Percentiles rank a stretch among this genome's conserved stretches.
These are phyloP conservation scores for Dactylonectria estremocensis DNA, from an alignment of 2,329 filamentous ascomycete genomes.

Conservation along the genomic window DNA sequence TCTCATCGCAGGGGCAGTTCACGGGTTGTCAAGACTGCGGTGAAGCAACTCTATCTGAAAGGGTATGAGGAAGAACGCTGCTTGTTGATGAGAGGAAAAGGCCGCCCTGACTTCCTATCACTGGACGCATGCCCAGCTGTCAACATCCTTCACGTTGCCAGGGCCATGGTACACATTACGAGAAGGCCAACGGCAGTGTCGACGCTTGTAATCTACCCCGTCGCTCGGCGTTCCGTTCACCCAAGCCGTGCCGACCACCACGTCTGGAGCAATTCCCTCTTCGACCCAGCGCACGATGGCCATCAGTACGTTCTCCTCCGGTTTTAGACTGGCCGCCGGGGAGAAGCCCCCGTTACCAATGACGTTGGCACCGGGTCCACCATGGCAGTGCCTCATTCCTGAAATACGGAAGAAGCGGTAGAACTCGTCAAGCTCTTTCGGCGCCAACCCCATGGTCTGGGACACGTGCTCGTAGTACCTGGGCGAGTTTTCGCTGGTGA, in stretches of 20 bases:
- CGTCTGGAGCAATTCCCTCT: too few species aligned
- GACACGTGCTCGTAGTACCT: slow-evolving; percentile 41
- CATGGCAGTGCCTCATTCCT: slow-evolving; percentile 64
- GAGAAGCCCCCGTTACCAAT: slow-evolving; percentile 45
- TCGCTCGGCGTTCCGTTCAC: background rate
- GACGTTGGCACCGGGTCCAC: slow-evolving; percentile 60
- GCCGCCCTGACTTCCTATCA: background rate
- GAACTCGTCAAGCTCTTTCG: slow-evolving; percentile 59
- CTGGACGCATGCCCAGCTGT: background rate
- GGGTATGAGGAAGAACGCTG: too few species aligned
- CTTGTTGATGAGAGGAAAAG: background rate
- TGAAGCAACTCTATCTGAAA: too few species aligned
- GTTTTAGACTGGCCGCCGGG: slow-evolving; percentile 45
- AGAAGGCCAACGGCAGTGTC: background rate
- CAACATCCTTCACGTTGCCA: background rate
- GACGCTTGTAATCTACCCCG: background rate
- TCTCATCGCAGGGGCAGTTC: too few species aligned
- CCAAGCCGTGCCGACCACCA: slow-evolving; percentile 36
- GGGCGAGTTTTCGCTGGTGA: slow-evolving; percentile 52
- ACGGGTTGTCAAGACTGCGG: too few species aligned
- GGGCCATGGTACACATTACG: background rate
- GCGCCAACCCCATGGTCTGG: slow-evolving; percentile 46
- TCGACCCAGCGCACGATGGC: slow-evolving; percentile 66
- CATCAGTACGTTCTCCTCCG: slow-evolving; percentile 61
- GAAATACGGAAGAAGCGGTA: slow-evolving; percentile 68